phyloP scores from a whole-genome alignment of 495 filamentous ascomycete species.

The Trichoderma asperelloides region DNA sequence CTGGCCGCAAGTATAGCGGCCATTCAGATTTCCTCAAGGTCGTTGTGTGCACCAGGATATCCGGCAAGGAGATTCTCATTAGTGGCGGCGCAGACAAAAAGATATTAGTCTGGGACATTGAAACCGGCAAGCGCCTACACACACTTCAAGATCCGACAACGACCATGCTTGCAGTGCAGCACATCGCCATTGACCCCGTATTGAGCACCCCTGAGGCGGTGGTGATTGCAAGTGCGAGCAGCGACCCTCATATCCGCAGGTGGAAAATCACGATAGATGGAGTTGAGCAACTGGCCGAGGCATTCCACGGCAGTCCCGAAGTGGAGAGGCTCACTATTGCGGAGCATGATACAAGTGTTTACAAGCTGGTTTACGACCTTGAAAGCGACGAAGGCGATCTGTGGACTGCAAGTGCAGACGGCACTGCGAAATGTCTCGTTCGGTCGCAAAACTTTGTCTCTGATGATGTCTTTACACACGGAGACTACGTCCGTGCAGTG shows the following conservation, averaged over 20 bases:
- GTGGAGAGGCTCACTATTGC: constrained; percentile 51
- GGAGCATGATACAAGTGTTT: constrained; percentile 84
- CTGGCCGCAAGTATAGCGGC: constrained; percentile 53
- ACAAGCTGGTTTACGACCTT: constrained; percentile 62
- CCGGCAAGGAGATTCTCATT: constrained; percentile 58
- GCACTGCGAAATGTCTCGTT: constrained; percentile 64
- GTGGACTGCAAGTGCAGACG: constrained; percentile 87
- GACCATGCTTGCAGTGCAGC: constrained; percentile 68
- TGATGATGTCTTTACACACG: constrained; percentile 66
- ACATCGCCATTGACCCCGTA: constrained; percentile 62
- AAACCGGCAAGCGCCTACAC: constrained; percentile 56
- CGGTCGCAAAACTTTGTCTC: constrained; percentile 54
- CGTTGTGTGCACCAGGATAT: constrained; percentile 46
- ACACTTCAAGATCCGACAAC: constrained; percentile 55
- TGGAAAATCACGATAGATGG: constrained; percentile 47
- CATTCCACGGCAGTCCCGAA: constrained; percentile 26
- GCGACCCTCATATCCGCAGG: constrained; percentile 72
- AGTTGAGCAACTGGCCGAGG: constrained; percentile 38
- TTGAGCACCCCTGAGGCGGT: constrained; percentile 37
- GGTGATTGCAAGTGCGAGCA: constrained; percentile 67
- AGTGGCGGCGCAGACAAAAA: constrained; percentile 81
- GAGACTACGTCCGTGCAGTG: constrained; percentile 83
- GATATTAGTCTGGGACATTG: constrained; percentile 74
- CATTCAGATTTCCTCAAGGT: constrained; percentile 90
- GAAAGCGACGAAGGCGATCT: constrained; percentile 44